phyloP scores from a whole-genome alignment of 208 protist genomes.

The Wallacemonas sp. region DNA sequence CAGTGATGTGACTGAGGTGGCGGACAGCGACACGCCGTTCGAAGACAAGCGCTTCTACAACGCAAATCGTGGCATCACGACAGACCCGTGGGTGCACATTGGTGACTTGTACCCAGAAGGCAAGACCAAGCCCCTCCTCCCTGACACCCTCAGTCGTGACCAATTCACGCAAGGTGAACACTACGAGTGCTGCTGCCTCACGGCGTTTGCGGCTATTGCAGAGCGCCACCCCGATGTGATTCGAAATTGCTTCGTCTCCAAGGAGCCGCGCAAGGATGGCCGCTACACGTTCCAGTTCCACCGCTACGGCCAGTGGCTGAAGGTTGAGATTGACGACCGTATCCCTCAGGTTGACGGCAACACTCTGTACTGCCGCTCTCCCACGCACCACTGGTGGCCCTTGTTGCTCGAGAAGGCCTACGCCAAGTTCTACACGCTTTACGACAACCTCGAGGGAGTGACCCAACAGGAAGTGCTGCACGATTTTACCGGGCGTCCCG shows the following conservation, averaged over 20 bases:
- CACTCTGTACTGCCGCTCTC: constrained; percentile 64
- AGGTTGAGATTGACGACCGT: constrained; percentile 62
- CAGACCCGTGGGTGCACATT: constrained; percentile 62
- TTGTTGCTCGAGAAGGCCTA: constrained; percentile 73
- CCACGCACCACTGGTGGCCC: constrained; percentile 73
- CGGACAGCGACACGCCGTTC: constrained; percentile 53
- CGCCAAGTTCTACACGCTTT: constrained; percentile 85
- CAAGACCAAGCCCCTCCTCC: constrained; percentile 55
- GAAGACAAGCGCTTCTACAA: constrained; percentile 55
- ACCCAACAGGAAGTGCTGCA: constrained; percentile 61
- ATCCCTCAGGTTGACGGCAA: constrained; percentile 53
- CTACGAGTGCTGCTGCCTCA: constrained; percentile 59
- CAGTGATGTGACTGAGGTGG: constrained; percentile 28
- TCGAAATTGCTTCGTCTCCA: constrained; percentile 47
- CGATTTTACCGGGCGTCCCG: constrained; percentile 62
- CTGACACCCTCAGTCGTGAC: constrained; percentile 35
- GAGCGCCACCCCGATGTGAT: constrained; percentile 53
- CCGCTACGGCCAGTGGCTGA: constrained; percentile 62
- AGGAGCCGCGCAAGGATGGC: constrained; percentile 53
- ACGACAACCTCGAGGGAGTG: constrained; percentile 53
- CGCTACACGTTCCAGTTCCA: constrained; percentile 70
- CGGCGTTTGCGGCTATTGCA: constrained; percentile 50
- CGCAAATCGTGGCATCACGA: constrained; percentile 41
- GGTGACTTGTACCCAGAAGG: constrained; percentile 67
- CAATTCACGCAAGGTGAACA: constrained; percentile 67